Base-by-base conservation (phyloP, 116 monocot genomes). In the Phalaenopsis hybrid region DNA sequence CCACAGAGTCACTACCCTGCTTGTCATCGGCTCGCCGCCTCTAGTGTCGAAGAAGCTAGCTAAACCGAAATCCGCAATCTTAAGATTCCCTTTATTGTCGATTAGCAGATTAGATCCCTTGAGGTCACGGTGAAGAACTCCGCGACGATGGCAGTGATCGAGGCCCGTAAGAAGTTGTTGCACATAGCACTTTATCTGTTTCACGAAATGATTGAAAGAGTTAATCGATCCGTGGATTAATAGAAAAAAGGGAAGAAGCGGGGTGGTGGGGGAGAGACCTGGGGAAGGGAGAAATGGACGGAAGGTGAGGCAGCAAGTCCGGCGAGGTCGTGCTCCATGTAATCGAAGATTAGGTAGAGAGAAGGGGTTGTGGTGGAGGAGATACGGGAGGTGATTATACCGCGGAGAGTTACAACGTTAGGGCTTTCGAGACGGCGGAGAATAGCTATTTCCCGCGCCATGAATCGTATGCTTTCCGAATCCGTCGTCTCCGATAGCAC, bases 321-420 rank as follows among this genome's bases (percentile, higher is more conserved):
- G 44, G 83, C 68, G 41, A 83, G 83, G 58, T 83, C 83, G 78
- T 83, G 83, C 37, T 78, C 83, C 83, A 83, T 83, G 83, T 96
- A 96, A 79, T 93, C 92, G 59, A 96, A 96, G 28, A 92, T 74
- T 44, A 96, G 90, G 86, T 96, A 96, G 72, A 96, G 80, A 11
- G 93, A 83, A 49, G 77, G 83, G n/a, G 96, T 90, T 52, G 52
- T 52, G 15, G 90, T 80, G 57, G 80, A 80, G 37, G 96, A 90
- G 44, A 96, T 88, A 1, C 96, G 84, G 9, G 96, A 96, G n/a
- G 80, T 89, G 45, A 84, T 89, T 7, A 96, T 82, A 13, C 96
- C 96, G 34, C 90, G 82, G 61, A 96, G 86, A 46, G 78, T 83
- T 51, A 96, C 83, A 20, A 96, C 79, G 76, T 96, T 96, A 6